phyloP scores from a whole-genome alignment of 2,329 filamentous ascomycete species.

The Epichloe sylvatica region DNA sequence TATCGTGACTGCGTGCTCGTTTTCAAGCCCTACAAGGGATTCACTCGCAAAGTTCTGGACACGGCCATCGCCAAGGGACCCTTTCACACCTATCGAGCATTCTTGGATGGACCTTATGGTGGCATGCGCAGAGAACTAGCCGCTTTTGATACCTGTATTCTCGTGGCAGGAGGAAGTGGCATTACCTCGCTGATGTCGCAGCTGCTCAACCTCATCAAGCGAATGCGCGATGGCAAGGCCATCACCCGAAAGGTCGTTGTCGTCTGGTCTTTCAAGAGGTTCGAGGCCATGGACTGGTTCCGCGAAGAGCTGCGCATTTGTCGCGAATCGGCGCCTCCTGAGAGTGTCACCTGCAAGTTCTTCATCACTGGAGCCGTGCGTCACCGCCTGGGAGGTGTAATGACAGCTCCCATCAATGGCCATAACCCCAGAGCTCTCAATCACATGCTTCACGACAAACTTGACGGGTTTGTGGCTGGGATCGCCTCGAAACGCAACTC shows the following conservation, averaged over 20 bases:
- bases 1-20: slow-evolving; percentile 84
- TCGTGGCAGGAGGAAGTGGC: slow-evolving; percentile 87
- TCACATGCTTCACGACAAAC: slow-evolving; percentile 67
- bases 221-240: slow-evolving; percentile 88
- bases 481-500: slow-evolving; percentile 81
- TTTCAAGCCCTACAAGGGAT: slow-evolving; percentile 82
- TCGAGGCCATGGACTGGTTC: slow-evolving; percentile 96
- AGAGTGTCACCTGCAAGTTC: slow-evolving; percentile 85
- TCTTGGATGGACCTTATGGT: slow-evolving; percentile 87
- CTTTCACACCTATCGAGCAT: slow-evolving; percentile 83
- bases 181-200: slow-evolving; percentile 91
- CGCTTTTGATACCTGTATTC: slow-evolving; percentile 82
- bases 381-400: slow-evolving; percentile 20
- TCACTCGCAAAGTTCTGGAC: slow-evolving; percentile 73
- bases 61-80: slow-evolving; percentile 74
- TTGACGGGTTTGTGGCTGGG: slow-evolving; percentile 76
- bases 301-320: slow-evolving; percentile 88
- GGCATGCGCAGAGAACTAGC: slow-evolving; percentile 83
- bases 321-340: slow-evolving; percentile 73
- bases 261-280: slow-evolving; percentile 82
- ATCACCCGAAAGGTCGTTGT: slow-evolving; percentile 83
- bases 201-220: slow-evolving; percentile 83
- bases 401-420: slow-evolving; percentile 30
- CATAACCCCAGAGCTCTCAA: slow-evolving; percentile 45
- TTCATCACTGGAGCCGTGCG: slow-evolving; percentile 64